Evolutionary conservation across 108 stramenopile species (phyloP).

Genomic region (Epipyxis sp.): DNA sequence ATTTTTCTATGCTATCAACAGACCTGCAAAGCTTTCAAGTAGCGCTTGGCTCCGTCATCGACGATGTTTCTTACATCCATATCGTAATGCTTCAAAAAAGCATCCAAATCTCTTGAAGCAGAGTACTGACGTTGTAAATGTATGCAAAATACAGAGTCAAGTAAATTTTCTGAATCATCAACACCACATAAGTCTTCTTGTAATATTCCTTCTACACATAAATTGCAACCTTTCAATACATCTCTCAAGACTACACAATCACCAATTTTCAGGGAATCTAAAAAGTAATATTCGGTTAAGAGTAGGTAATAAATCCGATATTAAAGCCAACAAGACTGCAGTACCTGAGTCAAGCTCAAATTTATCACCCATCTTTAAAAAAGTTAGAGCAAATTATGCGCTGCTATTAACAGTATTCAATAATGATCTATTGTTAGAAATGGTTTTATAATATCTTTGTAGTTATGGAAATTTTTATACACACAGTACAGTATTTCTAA

Average conservation of each 20-base stretch:
- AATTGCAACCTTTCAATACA: background rate
- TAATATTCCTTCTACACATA: constrained; percentile 30
- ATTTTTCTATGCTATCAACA: background rate
- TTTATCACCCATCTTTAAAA: too few species aligned
- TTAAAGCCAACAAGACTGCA: too few species aligned
- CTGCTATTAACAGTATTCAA: too few species aligned
- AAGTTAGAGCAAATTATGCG: too few species aligned
- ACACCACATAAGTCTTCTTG: background rate
- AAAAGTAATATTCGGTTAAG: too few species aligned
- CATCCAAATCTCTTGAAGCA: constrained; percentile 34
- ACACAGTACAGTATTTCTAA: too few species aligned
- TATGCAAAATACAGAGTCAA: constrained; percentile 34
- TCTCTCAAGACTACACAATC: constrained; percentile 30
- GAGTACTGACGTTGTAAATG: constrained; percentile 37
- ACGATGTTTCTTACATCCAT: background rate
- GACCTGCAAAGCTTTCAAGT: background rate
- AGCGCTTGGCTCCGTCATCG: background rate
- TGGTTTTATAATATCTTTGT: too few species aligned
- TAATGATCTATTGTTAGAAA: too few species aligned
- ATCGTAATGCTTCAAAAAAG: background rate
- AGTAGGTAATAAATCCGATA: too few species aligned
- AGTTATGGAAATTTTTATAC: too few species aligned
- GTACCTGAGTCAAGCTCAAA: too few species aligned
- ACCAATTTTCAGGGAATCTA: constrained; percentile 28
- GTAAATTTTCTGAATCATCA: background rate